Percentiles rank a stretch among this genome's conserved stretches.
These are phyloP conservation scores for Neodidymelliopsis sp. DNA, from an alignment of 2,329 filamentous ascomycete genomes.

Conservation along the genomic window DNA sequence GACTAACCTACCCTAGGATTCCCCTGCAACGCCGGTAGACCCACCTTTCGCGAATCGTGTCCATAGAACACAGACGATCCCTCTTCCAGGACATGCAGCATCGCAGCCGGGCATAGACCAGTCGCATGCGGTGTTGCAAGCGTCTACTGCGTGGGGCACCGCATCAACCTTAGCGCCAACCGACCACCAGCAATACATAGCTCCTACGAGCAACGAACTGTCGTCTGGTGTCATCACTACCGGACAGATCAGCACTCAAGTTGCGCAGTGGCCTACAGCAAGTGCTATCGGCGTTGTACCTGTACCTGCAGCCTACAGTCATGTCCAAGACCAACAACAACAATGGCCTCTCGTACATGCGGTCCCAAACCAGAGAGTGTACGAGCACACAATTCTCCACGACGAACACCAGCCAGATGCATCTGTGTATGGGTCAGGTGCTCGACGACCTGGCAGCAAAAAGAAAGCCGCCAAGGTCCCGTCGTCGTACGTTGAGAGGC, in stretches of 20 bases:
- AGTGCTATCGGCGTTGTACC: slow-evolving; percentile 13
- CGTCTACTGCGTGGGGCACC: slow-evolving; percentile 26
- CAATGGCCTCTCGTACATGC: slow-evolving; percentile 28
- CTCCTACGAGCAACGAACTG: slow-evolving; percentile 23
- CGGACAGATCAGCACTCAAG: slow-evolving; percentile 21
- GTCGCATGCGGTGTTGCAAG: slow-evolving; percentile 26
- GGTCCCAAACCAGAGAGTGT: slow-evolving; percentile 22
- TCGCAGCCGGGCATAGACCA: slow-evolving; percentile 24
- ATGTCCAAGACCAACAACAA: slow-evolving; percentile 22
- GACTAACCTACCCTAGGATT: slow-evolving; percentile 33
- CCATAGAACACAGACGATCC: slow-evolving; percentile 29
- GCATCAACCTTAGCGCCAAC: slow-evolving; percentile 17
- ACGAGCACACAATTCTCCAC: slow-evolving; percentile 19
- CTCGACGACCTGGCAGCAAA: slow-evolving; percentile 27
- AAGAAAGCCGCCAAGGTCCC: slow-evolving; percentile 41
- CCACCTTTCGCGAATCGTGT: slow-evolving; percentile 33
- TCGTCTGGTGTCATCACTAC: slow-evolving; percentile 17
- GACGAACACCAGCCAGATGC: slow-evolving; percentile 16
- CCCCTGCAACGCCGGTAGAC: slow-evolving; percentile 29
- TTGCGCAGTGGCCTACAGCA: slow-evolving; percentile 28
- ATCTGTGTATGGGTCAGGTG: slow-evolving; percentile 11
- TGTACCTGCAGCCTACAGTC: slow-evolving; percentile 25
- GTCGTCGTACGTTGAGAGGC: slow-evolving; percentile 43
- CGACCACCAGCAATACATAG: slow-evolving; percentile 24
- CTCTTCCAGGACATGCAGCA: slow-evolving; percentile 30